Conservation (phyloP, 164 flowering plant genomes). For the Saururus chinensis region DNA sequence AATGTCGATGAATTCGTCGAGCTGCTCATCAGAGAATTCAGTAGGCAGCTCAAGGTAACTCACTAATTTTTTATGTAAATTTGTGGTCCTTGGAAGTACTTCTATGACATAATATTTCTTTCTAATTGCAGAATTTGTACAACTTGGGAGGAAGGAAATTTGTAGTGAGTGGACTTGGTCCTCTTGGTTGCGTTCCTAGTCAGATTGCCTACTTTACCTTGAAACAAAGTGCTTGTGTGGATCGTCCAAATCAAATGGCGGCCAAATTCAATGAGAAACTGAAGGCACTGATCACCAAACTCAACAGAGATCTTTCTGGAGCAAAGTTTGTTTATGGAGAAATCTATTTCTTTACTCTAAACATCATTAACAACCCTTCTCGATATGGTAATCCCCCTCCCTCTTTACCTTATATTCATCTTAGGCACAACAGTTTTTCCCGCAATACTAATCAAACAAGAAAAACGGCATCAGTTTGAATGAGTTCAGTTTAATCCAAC, state of each 20-base stretch:
- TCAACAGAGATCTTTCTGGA: neutral
- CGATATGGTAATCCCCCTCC: neutral
- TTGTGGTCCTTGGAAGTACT: neutral
- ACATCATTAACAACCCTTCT: neutral
- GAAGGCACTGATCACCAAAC: neutral
- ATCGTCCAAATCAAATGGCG: neutral
- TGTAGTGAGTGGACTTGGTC: constrained; percentile 3
- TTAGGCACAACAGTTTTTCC: no score
- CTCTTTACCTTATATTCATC: no score
- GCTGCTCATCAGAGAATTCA: neutral
- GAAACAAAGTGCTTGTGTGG: neutral
- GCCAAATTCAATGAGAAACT: neutral
- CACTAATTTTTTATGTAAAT: no score
- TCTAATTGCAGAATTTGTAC: constrained; percentile 5
- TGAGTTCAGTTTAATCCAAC: no score
- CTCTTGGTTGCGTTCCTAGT: constrained; percentile 7
- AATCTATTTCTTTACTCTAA: neutral
- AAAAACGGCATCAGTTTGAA: no score
- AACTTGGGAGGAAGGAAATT: constrained; percentile 9
- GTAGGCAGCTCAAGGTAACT: constrained; percentile 10
- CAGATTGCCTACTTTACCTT: neutral
- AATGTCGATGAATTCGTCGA: neutral
- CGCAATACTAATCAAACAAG: no score
- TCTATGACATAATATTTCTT: neutral
- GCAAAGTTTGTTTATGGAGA: neutral